These are phyloP conservation scores for Hymenochaete sp. DNA, from an alignment of 1,284 basidiomycete species.

Conservation along the genomic window DNA sequence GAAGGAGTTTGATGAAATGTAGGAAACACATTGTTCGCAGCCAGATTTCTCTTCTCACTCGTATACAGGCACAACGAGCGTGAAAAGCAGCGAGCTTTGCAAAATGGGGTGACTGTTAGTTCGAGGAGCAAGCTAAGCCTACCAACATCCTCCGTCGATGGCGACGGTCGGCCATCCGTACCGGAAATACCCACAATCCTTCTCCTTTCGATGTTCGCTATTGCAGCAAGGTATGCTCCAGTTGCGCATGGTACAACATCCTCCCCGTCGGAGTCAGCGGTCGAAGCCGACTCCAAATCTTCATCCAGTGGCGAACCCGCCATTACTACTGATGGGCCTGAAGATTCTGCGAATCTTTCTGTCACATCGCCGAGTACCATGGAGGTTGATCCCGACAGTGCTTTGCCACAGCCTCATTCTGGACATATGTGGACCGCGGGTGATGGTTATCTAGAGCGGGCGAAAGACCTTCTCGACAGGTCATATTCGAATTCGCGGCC, in stretches of 20 bases:
- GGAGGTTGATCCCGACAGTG: conserved; percentile 11
- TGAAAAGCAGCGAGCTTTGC: too few relatives aligned
- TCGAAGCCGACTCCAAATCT: not conserved
- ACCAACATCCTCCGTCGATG: conserved; percentile 27
- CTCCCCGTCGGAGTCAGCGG: conserved; percentile 4
- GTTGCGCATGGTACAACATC: conserved; percentile 17
- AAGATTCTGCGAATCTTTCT: not conserved
- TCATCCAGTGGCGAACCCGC: not conserved
- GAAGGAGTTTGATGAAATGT: conserved; percentile 45
- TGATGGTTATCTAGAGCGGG: conserved; percentile 61
- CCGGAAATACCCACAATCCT: conserved; percentile 55
- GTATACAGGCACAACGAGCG: conserved; percentile 8
- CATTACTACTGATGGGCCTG: not conserved
- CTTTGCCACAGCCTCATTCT: conserved; percentile 38
- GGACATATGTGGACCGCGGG: conserved; percentile 75
- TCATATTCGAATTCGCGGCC: conserved; percentile 58
- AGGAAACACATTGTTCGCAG: conserved; percentile 19
- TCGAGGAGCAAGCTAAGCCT: conserved; percentile 21
- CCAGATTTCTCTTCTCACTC: not conserved
- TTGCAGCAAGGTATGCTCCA: conserved; percentile 60
- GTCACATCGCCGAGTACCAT: not conserved
- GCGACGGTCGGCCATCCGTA: conserved; percentile 25
- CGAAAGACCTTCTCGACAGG: conserved; percentile 59
- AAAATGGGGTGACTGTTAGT: too few relatives aligned
- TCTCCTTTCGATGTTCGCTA: conserved; percentile 68